phyloP scores from a whole-genome alignment of 208 protist genomes.

The Herpetomonas samuelpessoai region DNA sequence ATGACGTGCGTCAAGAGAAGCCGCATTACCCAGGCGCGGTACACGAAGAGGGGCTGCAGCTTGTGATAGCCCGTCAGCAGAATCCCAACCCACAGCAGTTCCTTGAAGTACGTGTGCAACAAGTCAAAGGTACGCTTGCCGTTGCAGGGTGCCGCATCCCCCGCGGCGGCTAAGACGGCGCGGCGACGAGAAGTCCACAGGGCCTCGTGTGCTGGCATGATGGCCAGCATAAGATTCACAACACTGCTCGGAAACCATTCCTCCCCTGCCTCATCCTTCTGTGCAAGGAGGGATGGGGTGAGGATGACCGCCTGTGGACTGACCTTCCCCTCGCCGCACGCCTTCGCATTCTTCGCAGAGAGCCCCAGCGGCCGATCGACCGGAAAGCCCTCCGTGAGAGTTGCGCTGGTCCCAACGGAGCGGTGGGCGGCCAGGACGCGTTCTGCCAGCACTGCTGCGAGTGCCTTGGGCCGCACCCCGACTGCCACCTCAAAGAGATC shows the following conservation, averaged over 20 bases:
- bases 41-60: conserved; percentile 10
- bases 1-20: not conserved
- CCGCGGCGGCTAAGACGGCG: no score
- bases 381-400: no score
- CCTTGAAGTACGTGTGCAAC: not conserved
- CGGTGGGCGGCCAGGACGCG: no score
- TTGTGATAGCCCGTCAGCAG: conserved; percentile 9
- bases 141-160: no score
- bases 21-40: conserved; percentile 9
- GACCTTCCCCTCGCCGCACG: no score
- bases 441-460: no score
- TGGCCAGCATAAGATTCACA: conserved; percentile 15
- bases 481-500: not conserved
- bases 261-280: no score
- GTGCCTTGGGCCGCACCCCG: not conserved
- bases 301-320: not conserved
- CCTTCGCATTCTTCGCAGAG: no score
- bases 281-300: conserved; percentile 3
- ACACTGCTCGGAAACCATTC: not conserved
- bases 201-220: conserved; percentile 22
- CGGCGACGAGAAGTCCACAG: conserved; percentile 27
- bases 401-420: no score
- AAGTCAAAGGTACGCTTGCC: not conserved
- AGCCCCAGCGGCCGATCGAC: no score
- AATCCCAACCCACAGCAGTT: not conserved